A percentile compares a stretch with the other conserved stretches of the same genome.
Evolutionary conservation across 192 early-diverging fungal genomes (phyloP).

Genomic region (Podila epicladia): DNA sequence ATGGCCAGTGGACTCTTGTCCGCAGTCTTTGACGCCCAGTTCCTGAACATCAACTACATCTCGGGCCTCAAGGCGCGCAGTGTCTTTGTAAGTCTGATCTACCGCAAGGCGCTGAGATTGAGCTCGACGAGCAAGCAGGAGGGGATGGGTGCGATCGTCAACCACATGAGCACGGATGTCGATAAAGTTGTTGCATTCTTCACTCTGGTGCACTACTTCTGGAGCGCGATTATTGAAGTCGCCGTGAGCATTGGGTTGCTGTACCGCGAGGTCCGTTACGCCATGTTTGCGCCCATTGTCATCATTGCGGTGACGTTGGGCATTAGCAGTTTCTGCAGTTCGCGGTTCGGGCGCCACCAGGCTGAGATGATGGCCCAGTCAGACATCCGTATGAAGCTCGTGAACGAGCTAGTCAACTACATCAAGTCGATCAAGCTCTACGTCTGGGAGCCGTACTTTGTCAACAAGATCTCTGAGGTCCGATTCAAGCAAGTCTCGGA

Average conservation of each 20-base stretch:
- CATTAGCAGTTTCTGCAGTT: conserved; percentile 1
- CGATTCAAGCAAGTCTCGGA: conserved; percentile 43
- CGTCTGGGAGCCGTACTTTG: conserved; percentile 69
- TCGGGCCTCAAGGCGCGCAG: conserved; percentile 59
- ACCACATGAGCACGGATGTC: conserved; percentile 65
- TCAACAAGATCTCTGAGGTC: conserved; percentile 31
- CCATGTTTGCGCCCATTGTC: conserved; percentile 46
- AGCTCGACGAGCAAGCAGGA: conserved; percentile 64
- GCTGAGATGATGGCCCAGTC: conserved; percentile 22
- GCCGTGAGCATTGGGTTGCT: conserved; percentile 27
- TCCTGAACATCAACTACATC: conserved; percentile 25
- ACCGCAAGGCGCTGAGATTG: conserved; percentile 66
- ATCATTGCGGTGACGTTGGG: conserved; percentile 12
- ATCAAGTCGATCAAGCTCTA: conserved; percentile 80
- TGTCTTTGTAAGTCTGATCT: conserved; percentile 61
- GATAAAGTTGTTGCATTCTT: conserved; percentile 28
- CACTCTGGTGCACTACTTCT: conserved; percentile 27
- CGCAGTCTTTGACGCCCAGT: conserved; percentile 34
- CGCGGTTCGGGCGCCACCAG: neutral
- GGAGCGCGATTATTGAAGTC: conserved; percentile 38
- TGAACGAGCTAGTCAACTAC: conserved; percentile 69
- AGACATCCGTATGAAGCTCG: conserved; percentile 74
- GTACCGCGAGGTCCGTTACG: conserved; percentile 19
- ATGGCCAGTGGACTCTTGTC: conserved; percentile 9
- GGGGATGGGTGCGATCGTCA: conserved; percentile 70